Evolutionary conservation across 805 yeast genomes (phyloP).

Genomic region (Yarrowia sp.): DNA sequence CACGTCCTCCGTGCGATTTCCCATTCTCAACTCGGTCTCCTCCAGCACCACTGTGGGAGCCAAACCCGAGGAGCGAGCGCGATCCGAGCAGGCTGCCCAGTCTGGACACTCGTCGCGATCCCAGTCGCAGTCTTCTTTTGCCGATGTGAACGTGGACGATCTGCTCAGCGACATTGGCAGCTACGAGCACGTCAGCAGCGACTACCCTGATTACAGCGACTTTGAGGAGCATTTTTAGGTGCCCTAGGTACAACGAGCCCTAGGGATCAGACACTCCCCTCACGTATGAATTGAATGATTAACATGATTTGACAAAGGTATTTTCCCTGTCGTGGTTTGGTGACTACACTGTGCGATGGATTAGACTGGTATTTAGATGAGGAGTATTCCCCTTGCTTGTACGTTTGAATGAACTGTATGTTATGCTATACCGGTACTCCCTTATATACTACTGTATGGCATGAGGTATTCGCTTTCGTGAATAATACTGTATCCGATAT

Average conservation of each 20-base stretch:
- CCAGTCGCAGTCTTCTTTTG: constrained; percentile 3
- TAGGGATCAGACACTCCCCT: not conserved
- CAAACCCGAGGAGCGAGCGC: not conserved
- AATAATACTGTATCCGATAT: no score
- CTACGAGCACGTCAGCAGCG: constrained; percentile 13
- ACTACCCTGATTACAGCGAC: not conserved
- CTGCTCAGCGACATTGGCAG: constrained; percentile 1
- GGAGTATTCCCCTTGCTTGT: no score
- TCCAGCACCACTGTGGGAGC: not conserved
- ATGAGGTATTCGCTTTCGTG: no score
- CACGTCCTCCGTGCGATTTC: not conserved
- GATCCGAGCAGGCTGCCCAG: not conserved
- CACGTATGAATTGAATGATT: no score
- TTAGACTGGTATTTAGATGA: no score
- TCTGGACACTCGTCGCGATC: not conserved
- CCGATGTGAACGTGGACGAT: not conserved
- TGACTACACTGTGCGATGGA: no score
- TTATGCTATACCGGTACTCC: no score
- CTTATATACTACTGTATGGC: no score
- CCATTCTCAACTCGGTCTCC: not conserved
- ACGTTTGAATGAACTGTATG: no score
- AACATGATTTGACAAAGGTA: no score
- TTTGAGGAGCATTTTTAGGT: constrained; percentile 16
- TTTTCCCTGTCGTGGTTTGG: no score
- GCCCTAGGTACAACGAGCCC: not conserved